Evolutionary conservation across 768 basidiomycete species (phyloP).

Genomic region (Boletus patriciae): DNA sequence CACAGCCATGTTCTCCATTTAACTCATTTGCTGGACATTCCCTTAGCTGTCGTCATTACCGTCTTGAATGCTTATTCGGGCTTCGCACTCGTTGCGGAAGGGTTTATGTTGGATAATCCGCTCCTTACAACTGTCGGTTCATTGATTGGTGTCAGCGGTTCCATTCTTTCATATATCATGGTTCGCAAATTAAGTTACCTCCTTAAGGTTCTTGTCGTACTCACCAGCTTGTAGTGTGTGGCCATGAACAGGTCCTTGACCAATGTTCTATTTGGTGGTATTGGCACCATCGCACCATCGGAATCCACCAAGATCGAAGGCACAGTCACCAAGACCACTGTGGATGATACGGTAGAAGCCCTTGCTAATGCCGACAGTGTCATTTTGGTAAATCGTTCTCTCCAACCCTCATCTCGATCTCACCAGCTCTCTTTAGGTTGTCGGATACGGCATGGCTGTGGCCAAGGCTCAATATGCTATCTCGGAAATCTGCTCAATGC

Average conservation of each 20-base stretch:
- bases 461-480: constrained; percentile 86
- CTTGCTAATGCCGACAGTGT: constrained; percentile 80
- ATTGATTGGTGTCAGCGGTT: constrained; percentile 86
- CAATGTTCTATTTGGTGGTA: constrained; percentile 90
- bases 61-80: constrained; percentile 90
- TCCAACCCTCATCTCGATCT: not conserved
- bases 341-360: constrained; percentile 80
- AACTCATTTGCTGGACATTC: constrained; percentile 7
- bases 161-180: constrained; percentile 92
- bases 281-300: constrained; percentile 52
- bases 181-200: constrained; percentile 40
- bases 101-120: constrained; percentile 88
- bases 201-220: not conserved
- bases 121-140: constrained; percentile 82
- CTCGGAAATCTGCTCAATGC: constrained; percentile 70
- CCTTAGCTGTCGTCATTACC: constrained; percentile 81
- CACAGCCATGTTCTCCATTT: not conserved
- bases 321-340: constrained; percentile 69
- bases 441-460: constrained; percentile 91
- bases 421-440: constrained; percentile 46
- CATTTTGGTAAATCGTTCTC: constrained; percentile 54
- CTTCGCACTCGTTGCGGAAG: constrained; percentile 89
- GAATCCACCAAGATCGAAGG: constrained; percentile 81
- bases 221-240: constrained; percentile 58
- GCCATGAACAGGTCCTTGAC: constrained; percentile 88